These are phyloP conservation scores for Saitozyma podzolica DNA, from an alignment of 768 basidiomycete genomes.

Conservation along the genomic window DNA sequence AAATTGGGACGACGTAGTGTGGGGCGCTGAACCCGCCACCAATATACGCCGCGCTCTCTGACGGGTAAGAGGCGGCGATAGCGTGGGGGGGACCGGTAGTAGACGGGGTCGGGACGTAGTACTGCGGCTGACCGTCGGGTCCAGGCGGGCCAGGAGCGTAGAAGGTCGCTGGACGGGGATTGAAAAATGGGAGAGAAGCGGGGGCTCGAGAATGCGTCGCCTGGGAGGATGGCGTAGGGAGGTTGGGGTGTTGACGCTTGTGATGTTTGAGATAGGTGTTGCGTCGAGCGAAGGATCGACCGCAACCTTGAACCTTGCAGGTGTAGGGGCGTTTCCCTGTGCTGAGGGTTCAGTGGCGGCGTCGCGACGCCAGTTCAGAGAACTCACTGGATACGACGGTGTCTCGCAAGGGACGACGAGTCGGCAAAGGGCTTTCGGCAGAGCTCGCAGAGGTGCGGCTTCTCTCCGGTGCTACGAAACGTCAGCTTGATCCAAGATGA, in stretches of 20 bases:
- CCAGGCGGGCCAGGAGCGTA: constrained; percentile 20
- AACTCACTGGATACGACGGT: constrained; percentile 49
- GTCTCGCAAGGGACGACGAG: constrained; percentile 52
- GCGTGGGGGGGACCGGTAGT: constrained; percentile 38
- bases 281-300: constrained; percentile 51
- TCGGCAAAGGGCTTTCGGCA: constrained; percentile 54
- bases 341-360: constrained; percentile 26
- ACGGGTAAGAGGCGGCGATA: constrained; percentile 42
- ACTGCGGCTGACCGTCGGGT: constrained; percentile 16
- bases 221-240: constrained; percentile 29
- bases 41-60: constrained; percentile 40
- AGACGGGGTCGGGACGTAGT: constrained; percentile 23
- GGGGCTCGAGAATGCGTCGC: constrained; percentile 13
- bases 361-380: neutral
- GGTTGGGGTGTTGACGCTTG: constrained; percentile 46
- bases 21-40: constrained; percentile 21
- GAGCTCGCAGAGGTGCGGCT: constrained; percentile 51
- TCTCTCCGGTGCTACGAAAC: constrained; percentile 51
- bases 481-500: neutral
- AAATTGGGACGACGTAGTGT: neutral
- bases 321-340: constrained; percentile 54
- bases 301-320: constrained; percentile 45
- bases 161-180: neutral
- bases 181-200: neutral
- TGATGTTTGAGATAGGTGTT: constrained; percentile 55